These are phyloP conservation scores for Vitis labrusca DNA, from an alignment of 164 flowering plant genomes.

Conservation along the genomic window DNA sequence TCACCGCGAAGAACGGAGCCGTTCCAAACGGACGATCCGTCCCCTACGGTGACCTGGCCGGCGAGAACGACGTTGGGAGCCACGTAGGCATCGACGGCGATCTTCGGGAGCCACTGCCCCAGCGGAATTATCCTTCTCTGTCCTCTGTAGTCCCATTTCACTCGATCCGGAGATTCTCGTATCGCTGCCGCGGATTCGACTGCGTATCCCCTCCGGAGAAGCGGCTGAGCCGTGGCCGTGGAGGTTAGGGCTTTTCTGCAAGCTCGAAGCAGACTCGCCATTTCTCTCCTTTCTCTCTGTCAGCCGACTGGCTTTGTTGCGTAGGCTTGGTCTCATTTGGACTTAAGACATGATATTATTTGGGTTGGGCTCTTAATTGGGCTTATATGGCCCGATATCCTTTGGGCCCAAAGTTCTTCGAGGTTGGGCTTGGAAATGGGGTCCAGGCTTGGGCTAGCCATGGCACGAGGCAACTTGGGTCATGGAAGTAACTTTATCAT, in stretches of 20 bases:
- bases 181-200: conserved; percentile 21
- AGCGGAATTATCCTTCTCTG: conserved; percentile 82
- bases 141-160: conserved; percentile 97
- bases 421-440: no score
- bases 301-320: no score
- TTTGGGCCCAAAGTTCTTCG: no score
- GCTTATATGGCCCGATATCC: no score
- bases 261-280: conserved; percentile 29
- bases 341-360: no score
- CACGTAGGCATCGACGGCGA: conserved; percentile 96
- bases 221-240: conserved; percentile 11
- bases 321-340: no score
- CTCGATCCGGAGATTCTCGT: conserved; percentile 52
- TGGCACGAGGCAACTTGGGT: no score
- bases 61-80: conserved; percentile 97
- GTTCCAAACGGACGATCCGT: conserved; percentile 94
- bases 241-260: conserved; percentile 18
- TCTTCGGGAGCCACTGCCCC: conserved; percentile 93
- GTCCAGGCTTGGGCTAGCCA: no score
- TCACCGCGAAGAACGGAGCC: conserved; percentile 94
- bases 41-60: conserved; percentile 84
- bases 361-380: no score
- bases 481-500: no score
- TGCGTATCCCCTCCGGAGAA: conserved; percentile 30
- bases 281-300: neutral